Evolutionary conservation across 805 yeast genomes (phyloP).

Genomic region (Yarrowia divulgata): DNA sequence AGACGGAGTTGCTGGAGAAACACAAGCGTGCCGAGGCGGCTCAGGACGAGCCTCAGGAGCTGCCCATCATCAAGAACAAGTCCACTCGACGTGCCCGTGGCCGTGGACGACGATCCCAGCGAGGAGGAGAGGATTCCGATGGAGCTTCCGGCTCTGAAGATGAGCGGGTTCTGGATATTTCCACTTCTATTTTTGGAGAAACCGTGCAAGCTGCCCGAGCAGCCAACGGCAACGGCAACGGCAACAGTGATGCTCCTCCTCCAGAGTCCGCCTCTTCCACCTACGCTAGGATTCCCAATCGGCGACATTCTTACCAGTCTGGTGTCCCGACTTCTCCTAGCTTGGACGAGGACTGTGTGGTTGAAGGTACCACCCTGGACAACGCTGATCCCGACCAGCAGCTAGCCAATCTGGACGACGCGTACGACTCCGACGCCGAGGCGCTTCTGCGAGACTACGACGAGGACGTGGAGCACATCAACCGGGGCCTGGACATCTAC

Average conservation of each 20-base stretch:
- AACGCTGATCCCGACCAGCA: constrained; percentile 11
- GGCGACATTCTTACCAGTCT: neutral
- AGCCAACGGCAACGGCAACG: constrained; percentile 11
- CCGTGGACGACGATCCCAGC: neutral
- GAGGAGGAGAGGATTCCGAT: constrained; percentile 10
- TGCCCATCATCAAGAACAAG: constrained; percentile 25
- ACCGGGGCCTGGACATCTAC: constrained; percentile 39
- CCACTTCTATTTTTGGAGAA: constrained; percentile 27
- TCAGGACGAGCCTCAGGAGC: constrained; percentile 25
- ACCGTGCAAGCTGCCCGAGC: constrained; percentile 28
- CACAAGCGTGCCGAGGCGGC: constrained; percentile 31
- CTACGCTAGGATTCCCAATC: neutral
- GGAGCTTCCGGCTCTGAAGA: constrained; percentile 31
- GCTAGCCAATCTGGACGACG: constrained; percentile 11
- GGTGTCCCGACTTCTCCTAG: constrained; percentile 14
- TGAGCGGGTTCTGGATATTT: constrained; percentile 24
- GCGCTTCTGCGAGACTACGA: constrained; percentile 18
- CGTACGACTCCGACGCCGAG: constrained; percentile 21
- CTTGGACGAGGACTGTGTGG: constrained; percentile 16
- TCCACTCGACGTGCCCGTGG: constrained; percentile 3
- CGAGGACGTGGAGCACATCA: constrained; percentile 29
- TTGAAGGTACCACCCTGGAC: constrained; percentile 15
- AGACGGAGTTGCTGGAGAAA: constrained; percentile 54
- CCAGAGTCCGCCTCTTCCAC: neutral
- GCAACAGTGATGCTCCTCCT: neutral